phyloP scores from a whole-genome alignment of 2,329 filamentous ascomycete genomes.

The Exophiala xenobiotica region DNA sequence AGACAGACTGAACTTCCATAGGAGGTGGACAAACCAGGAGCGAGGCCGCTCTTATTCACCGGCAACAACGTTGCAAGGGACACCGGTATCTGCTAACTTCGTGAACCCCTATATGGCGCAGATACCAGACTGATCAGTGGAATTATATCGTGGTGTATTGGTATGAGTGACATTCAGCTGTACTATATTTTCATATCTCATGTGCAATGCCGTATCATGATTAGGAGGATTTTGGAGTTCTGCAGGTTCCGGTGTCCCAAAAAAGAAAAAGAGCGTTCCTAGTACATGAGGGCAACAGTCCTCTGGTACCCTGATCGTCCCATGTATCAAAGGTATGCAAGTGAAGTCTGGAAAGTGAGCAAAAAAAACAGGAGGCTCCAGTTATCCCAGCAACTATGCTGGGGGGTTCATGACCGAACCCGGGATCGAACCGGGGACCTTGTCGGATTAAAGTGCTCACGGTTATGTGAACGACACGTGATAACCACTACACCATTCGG shows the following conservation, averaged over 20 bases:
- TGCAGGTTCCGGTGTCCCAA: neutral
- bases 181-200: neutral
- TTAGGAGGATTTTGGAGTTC: neutral
- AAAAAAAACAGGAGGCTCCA: too few species aligned
- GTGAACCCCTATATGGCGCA: conserved; percentile 6
- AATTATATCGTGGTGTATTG: neutral
- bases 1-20: conserved; percentile 2
- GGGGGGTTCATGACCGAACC: conserved; percentile 7
- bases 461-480: conserved; percentile 26
- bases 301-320: too few species aligned
- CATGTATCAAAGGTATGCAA: too few species aligned
- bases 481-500: conserved; percentile 30
- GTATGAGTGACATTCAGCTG: neutral
- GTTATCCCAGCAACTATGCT: too few species aligned
- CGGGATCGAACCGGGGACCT: conserved; percentile 29
- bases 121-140: neutral
- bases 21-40: conserved; percentile 3
- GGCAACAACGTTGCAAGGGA: conserved; percentile 7
- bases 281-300: too few species aligned
- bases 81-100: conserved; percentile 6
- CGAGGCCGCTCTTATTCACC: neutral
- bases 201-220: neutral
- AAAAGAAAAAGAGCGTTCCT: neutral
- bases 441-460: conserved; percentile 19
- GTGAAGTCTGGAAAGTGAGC: too few species aligned